Evolutionary conservation across 768 basidiomycete genomes (phyloP).

Genomic region (Pulveroboletus ravenelii): DNA sequence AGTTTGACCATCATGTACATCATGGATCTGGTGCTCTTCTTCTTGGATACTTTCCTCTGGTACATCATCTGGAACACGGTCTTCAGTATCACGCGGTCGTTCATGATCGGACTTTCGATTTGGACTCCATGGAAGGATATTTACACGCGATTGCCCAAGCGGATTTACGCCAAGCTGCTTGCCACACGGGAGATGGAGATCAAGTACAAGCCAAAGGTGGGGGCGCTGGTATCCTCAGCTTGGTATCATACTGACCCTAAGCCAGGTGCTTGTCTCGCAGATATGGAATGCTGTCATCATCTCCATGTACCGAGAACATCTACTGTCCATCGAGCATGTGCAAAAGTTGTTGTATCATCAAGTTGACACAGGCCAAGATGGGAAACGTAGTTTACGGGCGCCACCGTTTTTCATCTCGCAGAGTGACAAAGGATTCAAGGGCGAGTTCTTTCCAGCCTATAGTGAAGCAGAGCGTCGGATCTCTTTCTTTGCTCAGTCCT

Average conservation of each 20-base stretch:
- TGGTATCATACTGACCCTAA: neutral
- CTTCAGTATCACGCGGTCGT: conserved; percentile 82
- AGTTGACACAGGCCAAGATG: conserved; percentile 77
- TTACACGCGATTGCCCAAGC: conserved; percentile 90
- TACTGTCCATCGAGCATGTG: conserved; percentile 98
- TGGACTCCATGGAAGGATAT: conserved; percentile 99
- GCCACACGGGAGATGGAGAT: conserved; percentile 95
- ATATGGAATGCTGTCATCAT: conserved; percentile 99
- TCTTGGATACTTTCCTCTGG: conserved; percentile 99
- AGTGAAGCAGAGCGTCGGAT: conserved; percentile 97
- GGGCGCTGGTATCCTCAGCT: neutral
- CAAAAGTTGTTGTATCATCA: conserved; percentile 98
- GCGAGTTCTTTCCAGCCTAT: conserved; percentile 89
- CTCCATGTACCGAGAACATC: conserved; percentile 98
- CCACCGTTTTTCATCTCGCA: conserved; percentile 99
- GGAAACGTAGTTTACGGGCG: conserved; percentile 86
- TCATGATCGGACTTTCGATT: conserved; percentile 88
- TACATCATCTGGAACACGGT: conserved; percentile 99
- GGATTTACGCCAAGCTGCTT: conserved; percentile 93
- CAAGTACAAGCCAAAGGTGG: conserved; percentile 98
- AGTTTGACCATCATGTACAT: conserved; percentile 96
- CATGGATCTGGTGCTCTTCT: conserved; percentile 97
- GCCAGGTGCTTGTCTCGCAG: conserved; percentile 91
- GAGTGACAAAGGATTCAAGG: conserved; percentile 78
- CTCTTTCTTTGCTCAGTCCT: conserved; percentile 97